Evolutionary conservation across 2,329 filamentous ascomycete genomes (phyloP).

Genomic region (Verticillium nubilum): DNA sequence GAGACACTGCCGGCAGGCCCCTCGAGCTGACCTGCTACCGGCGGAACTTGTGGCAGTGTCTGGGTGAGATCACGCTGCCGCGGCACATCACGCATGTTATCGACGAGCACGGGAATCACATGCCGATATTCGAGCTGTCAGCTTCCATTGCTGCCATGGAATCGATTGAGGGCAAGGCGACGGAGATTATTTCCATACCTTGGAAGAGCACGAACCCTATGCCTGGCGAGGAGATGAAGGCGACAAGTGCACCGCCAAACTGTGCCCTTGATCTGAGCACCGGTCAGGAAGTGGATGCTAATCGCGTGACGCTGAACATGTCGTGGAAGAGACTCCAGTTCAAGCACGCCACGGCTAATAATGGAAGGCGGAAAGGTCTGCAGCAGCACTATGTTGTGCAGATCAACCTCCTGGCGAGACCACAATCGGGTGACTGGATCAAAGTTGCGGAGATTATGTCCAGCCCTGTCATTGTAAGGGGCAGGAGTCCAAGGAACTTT

Average conservation of each 20-base stretch:
- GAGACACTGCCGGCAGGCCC: slow-evolving; percentile 51
- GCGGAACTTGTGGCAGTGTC: slow-evolving; percentile 91
- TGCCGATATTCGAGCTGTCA: slow-evolving; percentile 72
- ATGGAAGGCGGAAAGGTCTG: slow-evolving; percentile 85
- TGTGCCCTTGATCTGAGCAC: slow-evolving; percentile 49
- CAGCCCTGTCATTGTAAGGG: slow-evolving; percentile 90
- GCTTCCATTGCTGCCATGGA: slow-evolving; percentile 81
- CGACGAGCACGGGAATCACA: slow-evolving; percentile 70
- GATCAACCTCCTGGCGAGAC: slow-evolving; percentile 74
- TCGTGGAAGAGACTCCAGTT: slow-evolving; percentile 95
- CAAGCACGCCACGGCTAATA: slow-evolving; percentile 93
- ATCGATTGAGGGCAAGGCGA: slow-evolving; percentile 84
- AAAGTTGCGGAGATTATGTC: slow-evolving; percentile 82
- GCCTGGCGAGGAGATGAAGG: slow-evolving; percentile 42
- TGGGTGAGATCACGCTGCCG: slow-evolving; percentile 79
- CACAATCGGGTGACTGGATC: slow-evolving; percentile 60
- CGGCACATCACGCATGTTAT: slow-evolving; percentile 62
- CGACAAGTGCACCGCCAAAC: slow-evolving; percentile 43
- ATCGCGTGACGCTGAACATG: slow-evolving; percentile 74
- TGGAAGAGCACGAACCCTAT: slow-evolving; percentile 75
- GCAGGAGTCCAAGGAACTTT: slow-evolving; percentile 89
- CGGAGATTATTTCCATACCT: slow-evolving; percentile 93
- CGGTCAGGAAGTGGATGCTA: slow-evolving; percentile 69
- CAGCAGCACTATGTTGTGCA: slow-evolving; percentile 94
- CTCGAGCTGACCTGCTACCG: slow-evolving; percentile 92